These are phyloP conservation scores for Casuarina equisetifolia DNA, from an alignment of 306 rosid genomes.

Conservation along the genomic window DNA sequence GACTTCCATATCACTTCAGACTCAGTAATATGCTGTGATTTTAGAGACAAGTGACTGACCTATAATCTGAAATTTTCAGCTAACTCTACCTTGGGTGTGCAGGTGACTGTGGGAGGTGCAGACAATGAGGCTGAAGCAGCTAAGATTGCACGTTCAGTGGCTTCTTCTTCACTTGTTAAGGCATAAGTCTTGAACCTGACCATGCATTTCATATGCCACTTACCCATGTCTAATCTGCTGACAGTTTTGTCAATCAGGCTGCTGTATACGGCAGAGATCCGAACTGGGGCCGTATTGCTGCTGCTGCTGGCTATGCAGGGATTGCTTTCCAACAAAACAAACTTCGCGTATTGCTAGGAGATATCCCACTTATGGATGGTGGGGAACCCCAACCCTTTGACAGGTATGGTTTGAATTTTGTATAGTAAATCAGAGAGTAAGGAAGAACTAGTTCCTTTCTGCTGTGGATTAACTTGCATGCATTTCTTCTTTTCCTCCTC, in stretches of 20 bases:
- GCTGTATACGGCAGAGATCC: conserved; percentile 95
- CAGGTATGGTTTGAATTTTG: conserved; percentile 39
- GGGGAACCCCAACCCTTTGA: conserved; percentile 90
- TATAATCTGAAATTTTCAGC: not conserved
- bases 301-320: conserved; percentile 92
- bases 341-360: conserved; percentile 75
- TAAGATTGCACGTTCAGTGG: conserved; percentile 88
- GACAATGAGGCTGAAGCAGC: conserved; percentile 82
- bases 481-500: not conserved
- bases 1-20: not conserved
- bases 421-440: not conserved
- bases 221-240: conserved; percentile 14
- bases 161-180: conserved; percentile 86
- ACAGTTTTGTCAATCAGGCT: conserved; percentile 50
- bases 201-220: conserved; percentile 13
- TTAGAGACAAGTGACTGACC: not conserved
- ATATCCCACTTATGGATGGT: conserved; percentile 75
- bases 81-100: conserved; percentile 29
- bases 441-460: no score
- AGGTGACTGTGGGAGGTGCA: conserved; percentile 80
- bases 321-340: conserved; percentile 63
- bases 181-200: conserved; percentile 37
- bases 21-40: conserved; percentile 20
- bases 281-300: conserved; percentile 96
- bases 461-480: not conserved